phyloP scores from a whole-genome alignment of 176 grass and related monocot genomes.

The Bonia amplexicaulis region DNA sequence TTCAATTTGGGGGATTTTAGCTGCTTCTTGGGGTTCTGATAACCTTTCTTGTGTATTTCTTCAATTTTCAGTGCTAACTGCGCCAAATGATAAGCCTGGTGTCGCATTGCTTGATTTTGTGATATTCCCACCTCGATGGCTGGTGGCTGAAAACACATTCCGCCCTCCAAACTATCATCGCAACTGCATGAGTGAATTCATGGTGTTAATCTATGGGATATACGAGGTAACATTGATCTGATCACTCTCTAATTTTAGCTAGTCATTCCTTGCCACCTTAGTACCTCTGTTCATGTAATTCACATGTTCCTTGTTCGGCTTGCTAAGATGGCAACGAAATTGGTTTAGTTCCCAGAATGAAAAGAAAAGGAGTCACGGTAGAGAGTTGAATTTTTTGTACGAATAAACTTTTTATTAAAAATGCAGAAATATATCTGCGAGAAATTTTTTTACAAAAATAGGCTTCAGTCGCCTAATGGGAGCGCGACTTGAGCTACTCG shows the following conservation, averaged over 20 bases:
- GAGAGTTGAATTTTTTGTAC: no score
- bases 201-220: constrained; percentile 71
- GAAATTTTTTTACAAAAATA: no score
- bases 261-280: no score
- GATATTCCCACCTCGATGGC: constrained; percentile 82
- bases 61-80: constrained; percentile 63
- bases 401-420: no score
- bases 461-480: no score
- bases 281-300: no score
- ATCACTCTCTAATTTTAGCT: neutral
- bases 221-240: constrained; percentile 52
- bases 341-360: no score
- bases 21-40: neutral
- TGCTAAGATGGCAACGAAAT: no score
- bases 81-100: constrained; percentile 78
- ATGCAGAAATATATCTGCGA: no score
- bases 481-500: no score
- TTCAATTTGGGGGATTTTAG: neutral
- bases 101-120: constrained; percentile 93
- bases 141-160: constrained; percentile 92
- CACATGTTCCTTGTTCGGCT: no score
- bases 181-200: constrained; percentile 97
- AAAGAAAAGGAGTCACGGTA: no score
- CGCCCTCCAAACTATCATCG: constrained; percentile 85
- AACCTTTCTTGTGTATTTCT: neutral